Conservation (phyloP, 108 stramenopile genomes). For the Skeletonema potamos region DNA sequence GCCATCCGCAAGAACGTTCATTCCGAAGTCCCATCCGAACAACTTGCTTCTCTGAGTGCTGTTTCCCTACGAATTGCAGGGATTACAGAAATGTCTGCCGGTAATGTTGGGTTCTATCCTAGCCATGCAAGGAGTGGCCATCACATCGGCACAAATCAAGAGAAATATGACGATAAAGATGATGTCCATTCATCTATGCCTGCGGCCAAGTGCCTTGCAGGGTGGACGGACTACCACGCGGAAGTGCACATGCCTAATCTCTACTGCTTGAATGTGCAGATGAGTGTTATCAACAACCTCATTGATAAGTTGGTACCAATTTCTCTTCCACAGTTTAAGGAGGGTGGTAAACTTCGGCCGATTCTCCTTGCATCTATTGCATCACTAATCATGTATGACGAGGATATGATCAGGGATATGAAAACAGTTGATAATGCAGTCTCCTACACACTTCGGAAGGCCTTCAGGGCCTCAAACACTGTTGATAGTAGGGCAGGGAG, state of each 20-base stretch:
- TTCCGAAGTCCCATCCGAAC: background rate
- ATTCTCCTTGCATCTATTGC: background rate
- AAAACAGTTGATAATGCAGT: background rate
- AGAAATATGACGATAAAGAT: background rate
- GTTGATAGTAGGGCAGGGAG: background rate
- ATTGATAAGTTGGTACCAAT: background rate
- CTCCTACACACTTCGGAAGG: background rate
- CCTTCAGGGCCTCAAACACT: background rate
- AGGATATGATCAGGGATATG: background rate
- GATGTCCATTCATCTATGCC: background rate
- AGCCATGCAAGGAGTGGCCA: constrained; percentile 7
- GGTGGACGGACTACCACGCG: background rate
- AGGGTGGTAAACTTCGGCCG: background rate
- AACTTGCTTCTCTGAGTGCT: background rate
- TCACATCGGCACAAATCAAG: background rate
- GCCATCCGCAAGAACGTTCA: background rate
- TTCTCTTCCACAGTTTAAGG: background rate
- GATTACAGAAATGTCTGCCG: background rate
- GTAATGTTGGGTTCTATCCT: background rate
- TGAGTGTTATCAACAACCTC: background rate
- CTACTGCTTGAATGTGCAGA: background rate
- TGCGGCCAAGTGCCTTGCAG: constrained; percentile 1
- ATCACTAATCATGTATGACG: constrained; percentile 5
- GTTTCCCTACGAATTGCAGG: background rate
- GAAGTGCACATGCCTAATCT: background rate